Percentiles rank a stretch among this genome's conserved stretches.
Evolutionary conservation across 169 alveolate species (phyloP).

Genomic region (Plasmodium adleri): DNA sequence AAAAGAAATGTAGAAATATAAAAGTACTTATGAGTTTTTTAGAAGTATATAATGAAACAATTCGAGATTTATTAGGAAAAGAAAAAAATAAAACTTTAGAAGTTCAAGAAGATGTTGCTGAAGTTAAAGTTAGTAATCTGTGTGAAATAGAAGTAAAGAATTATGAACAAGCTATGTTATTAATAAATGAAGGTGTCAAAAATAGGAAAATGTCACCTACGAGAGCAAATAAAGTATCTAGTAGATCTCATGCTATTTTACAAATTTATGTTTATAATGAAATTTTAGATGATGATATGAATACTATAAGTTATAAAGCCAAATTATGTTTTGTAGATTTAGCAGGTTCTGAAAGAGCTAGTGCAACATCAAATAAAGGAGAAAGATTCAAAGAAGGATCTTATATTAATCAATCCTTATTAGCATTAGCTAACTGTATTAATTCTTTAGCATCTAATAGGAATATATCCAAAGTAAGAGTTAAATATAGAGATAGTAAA

Average conservation of each 20-base stretch:
- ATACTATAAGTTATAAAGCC: conserved; percentile 69
- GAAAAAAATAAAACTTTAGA: conserved; percentile 82
- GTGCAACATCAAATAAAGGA: conserved; percentile 94
- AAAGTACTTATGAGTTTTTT: conserved; percentile 90
- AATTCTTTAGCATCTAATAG: conserved; percentile 92
- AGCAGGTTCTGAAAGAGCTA: conserved; percentile 97
- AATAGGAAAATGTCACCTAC: conserved; percentile 96
- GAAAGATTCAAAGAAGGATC: conserved; percentile 96
- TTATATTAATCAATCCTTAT: conserved; percentile 95
- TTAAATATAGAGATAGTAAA: conserved; percentile 96
- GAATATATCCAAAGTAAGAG: conserved; percentile 84
- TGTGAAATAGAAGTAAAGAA: conserved; percentile 79
- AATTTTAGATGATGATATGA: conserved; percentile 33
- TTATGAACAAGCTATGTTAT: conserved; percentile 90
- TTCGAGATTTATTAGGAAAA: conserved; percentile 93
- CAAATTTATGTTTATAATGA: conserved; percentile 85
- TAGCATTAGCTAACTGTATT: conserved; percentile 98
- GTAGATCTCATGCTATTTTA: conserved; percentile 96
- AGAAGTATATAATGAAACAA: conserved; percentile 97
- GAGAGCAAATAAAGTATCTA: conserved; percentile 94
- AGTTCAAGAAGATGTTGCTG: conserved; percentile 87
- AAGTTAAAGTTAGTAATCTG: conserved; percentile 84
- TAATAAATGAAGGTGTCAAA: conserved; percentile 93
- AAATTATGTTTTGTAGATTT: conserved; percentile 95
- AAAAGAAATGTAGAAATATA: conserved; percentile 73